Percentiles rank a stretch among this genome's conserved stretches.
Conservation (phyloP, 495 filamentous ascomycete genomes). For the Friedmanniomyces simplex region DNA sequence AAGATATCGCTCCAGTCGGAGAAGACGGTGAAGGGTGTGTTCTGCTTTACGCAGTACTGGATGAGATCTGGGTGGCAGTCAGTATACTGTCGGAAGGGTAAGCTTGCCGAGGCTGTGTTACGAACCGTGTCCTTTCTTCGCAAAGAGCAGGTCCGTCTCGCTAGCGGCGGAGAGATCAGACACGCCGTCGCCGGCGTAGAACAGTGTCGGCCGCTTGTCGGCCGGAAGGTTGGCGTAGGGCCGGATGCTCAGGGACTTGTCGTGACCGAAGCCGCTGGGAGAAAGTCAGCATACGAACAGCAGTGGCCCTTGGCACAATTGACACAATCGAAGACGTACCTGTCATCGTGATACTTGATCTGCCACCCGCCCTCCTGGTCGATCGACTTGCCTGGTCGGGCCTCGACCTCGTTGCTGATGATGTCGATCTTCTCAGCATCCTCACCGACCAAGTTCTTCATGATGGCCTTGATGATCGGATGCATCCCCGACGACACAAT, state of each 20-base stretch:
- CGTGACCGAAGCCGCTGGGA: constrained; percentile 71
- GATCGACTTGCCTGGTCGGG: constrained; percentile 59
- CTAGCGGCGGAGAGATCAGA: constrained; percentile 63
- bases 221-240: constrained; percentile 64
- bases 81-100: neutral
- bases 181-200: constrained; percentile 73
- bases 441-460: constrained; percentile 66
- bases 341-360: constrained; percentile 79
- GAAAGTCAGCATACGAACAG: constrained; percentile 17
- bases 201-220: constrained; percentile 53
- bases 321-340: constrained; percentile 36
- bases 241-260: constrained; percentile 81
- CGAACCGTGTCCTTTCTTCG: constrained; percentile 77
- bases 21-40: constrained; percentile 73
- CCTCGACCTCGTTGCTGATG: constrained; percentile 66
- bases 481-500: constrained; percentile 85
- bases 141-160: constrained; percentile 69
- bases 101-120: no score
- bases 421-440: constrained; percentile 67
- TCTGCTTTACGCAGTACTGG: constrained; percentile 64
- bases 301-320: neutral
- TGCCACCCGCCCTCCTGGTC: constrained; percentile 74
- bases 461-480: constrained; percentile 75
- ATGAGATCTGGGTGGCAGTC: constrained; percentile 53
- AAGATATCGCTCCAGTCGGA: constrained; percentile 68